Evolutionary conservation across 768 basidiomycete genomes (phyloP).

Genomic region (Leccinum arenicola): DNA sequence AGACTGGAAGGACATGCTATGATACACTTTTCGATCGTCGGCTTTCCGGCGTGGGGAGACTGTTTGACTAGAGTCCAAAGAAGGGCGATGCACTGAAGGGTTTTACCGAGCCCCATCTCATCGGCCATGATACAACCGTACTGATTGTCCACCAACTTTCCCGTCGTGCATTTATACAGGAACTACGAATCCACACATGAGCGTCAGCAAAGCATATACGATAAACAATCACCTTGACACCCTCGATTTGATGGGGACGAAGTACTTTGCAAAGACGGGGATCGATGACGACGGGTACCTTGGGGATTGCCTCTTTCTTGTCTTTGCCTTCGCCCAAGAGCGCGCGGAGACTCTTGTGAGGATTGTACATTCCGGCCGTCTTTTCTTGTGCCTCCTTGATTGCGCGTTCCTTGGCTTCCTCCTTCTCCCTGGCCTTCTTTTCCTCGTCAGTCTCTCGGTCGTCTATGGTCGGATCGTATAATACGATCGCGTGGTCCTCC

Average conservation of each 20-base stretch:
- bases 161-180: conserved; percentile 91
- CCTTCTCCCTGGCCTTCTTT: conserved; percentile 66
- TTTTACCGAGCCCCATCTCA: conserved; percentile 98
- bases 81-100: conserved; percentile 93
- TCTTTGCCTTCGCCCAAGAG: conserved; percentile 71
- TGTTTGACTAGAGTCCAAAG: conserved; percentile 96
- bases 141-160: conserved; percentile 87
- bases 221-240: conserved; percentile 75
- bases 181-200: conserved; percentile 54
- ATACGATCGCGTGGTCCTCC: conserved; percentile 95
- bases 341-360: conserved; percentile 86
- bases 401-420: conserved; percentile 64
- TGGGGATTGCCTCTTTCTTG: conserved; percentile 62
- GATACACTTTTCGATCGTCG: conserved; percentile 94
- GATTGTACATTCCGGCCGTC: conserved; percentile 74
- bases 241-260: conserved; percentile 96
- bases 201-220: neutral
- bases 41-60: conserved; percentile 82
- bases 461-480: conserved; percentile 96
- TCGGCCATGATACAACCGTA: conserved; percentile 99
- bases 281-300: conserved; percentile 97
- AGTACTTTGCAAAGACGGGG: conserved; percentile 83
- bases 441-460: conserved; percentile 90
- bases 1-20: conserved; percentile 96
- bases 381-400: conserved; percentile 66